A percentile compares a stretch with the other conserved stretches of the same genome.
Conservation (phyloP, 2,329 filamentous ascomycete species). For the Peltaster fructicola region DNA sequence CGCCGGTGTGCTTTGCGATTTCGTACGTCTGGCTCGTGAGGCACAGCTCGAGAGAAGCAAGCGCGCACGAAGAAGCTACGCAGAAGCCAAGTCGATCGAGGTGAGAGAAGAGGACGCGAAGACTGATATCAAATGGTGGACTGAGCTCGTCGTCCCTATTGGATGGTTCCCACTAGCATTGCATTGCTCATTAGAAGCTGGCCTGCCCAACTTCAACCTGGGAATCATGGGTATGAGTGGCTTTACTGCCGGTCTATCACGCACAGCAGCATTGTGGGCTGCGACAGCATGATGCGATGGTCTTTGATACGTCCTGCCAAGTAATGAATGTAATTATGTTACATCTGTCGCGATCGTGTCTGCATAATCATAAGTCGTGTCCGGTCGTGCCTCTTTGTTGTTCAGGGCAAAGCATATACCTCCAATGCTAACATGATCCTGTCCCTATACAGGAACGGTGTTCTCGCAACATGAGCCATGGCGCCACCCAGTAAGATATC, state of each 20-base stretch:
- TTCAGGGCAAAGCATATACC: no score
- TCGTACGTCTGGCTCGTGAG: constrained; percentile 24
- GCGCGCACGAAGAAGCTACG: constrained; percentile 12
- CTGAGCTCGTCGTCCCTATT: constrained; percentile 23
- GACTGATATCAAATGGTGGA: constrained; percentile 26
- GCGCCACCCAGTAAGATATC: constrained; percentile 10
- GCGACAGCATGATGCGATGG: constrained; percentile 10
- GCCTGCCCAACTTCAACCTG: constrained; percentile 27
- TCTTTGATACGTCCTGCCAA: no score
- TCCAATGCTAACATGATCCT: constrained; percentile 9
- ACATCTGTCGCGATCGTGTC: no score
- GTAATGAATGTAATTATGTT: no score
- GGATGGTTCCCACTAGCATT: constrained; percentile 28
- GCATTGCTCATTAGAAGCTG: constrained; percentile 23
- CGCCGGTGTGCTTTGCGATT: constrained; percentile 26
- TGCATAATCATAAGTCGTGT: no score
- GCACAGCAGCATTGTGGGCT: constrained; percentile 18
- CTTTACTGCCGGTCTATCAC: constrained; percentile 21
- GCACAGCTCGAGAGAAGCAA: constrained; percentile 23
- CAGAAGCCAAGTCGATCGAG: constrained; percentile 9
- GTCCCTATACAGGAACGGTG: constrained; percentile 8
- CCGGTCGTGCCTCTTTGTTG: no score
- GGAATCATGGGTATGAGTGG: constrained; percentile 27
- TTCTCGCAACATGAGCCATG: constrained; percentile 10
- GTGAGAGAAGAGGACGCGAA: constrained; percentile 20